Evolutionary conservation across 441 rosid genomes (phyloP).

Genomic region (Euphorbia celastroides): DNA sequence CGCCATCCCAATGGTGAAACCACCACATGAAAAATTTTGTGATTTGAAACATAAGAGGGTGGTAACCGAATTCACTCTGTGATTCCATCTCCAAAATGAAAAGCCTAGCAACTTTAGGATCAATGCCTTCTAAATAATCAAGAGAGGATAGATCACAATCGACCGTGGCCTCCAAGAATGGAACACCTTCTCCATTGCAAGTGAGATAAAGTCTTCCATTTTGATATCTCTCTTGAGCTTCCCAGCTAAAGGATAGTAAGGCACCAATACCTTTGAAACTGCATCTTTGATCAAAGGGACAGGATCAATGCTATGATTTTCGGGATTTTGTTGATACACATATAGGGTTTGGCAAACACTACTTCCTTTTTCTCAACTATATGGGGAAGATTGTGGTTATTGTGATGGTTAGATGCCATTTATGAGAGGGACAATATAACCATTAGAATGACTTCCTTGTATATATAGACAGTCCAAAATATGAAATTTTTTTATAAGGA

Average conservation of each 20-base stretch:
- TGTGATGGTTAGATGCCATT: slow-evolving; percentile 8
- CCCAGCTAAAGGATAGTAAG: slow-evolving; percentile 39
- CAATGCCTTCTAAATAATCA: slow-evolving; percentile 35
- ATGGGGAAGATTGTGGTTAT: slow-evolving; percentile 10
- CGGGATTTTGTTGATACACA: slow-evolving; percentile 26
- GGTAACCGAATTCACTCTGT: slow-evolving; percentile 25
- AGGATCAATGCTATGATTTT: slow-evolving; percentile 16
- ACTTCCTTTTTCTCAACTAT: slow-evolving; percentile 33
- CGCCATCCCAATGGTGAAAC: slow-evolving; percentile 49
- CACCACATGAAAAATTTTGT: slow-evolving; percentile 54
- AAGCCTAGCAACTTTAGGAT: slow-evolving; percentile 23
- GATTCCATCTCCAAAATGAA: slow-evolving; percentile 31
- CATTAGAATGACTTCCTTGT: neutral
- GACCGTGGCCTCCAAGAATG: slow-evolving; percentile 31
- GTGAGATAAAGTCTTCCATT: slow-evolving; percentile 27
- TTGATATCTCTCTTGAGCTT: slow-evolving; percentile 28
- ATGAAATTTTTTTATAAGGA: neutral
- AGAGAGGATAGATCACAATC: slow-evolving; percentile 24
- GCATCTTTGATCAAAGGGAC: slow-evolving; percentile 28
- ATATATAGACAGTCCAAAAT: neutral
- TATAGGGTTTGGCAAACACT: slow-evolving; percentile 39
- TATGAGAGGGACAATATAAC: neutral
- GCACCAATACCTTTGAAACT: slow-evolving; percentile 30
- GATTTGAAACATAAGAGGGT: slow-evolving; percentile 40
- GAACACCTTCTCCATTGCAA: slow-evolving; percentile 35